Conservation (phyloP, 1,284 basidiomycete species). For the Austroboletus novae-zelandiae region DNA sequence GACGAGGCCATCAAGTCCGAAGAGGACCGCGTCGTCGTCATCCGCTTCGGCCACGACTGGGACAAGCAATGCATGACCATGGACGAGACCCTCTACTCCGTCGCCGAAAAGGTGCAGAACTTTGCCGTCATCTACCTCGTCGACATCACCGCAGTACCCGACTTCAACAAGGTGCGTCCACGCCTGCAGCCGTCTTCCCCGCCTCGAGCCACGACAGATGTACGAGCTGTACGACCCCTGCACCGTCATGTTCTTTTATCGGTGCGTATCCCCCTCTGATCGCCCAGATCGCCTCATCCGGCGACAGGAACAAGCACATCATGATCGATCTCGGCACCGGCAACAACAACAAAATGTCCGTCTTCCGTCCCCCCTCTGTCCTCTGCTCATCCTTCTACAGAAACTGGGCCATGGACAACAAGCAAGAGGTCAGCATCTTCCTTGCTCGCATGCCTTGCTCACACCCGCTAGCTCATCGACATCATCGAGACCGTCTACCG, state of each 20-base stretch:
- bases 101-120: constrained; percentile 97
- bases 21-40: constrained; percentile 93
- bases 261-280: constrained; percentile 44
- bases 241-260: constrained; percentile 98
- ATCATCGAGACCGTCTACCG: constrained; percentile 98
- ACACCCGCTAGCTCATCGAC: constrained; percentile 77
- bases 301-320: constrained; percentile 91
- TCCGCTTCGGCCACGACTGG: constrained; percentile 96
- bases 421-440: constrained; percentile 74
- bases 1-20: constrained; percentile 98
- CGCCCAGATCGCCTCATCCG: constrained; percentile 1
- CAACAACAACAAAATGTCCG: constrained; percentile 99
- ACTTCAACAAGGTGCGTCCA: constrained; percentile 90
- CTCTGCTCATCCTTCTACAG: constrained; percentile 39
- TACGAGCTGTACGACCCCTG: constrained; percentile 94
- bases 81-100: constrained; percentile 95
- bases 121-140: constrained; percentile 96
- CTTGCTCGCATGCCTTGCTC: not conserved
- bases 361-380: constrained; percentile 10
- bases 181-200: not conserved
- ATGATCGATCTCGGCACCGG: constrained; percentile 99
- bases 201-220: constrained; percentile 53
- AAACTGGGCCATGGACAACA: constrained; percentile 97
- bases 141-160: constrained; percentile 96
- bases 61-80: constrained; percentile 97